Conservation (phyloP, 805 yeast genomes). For the Torulaspora indica region DNA sequence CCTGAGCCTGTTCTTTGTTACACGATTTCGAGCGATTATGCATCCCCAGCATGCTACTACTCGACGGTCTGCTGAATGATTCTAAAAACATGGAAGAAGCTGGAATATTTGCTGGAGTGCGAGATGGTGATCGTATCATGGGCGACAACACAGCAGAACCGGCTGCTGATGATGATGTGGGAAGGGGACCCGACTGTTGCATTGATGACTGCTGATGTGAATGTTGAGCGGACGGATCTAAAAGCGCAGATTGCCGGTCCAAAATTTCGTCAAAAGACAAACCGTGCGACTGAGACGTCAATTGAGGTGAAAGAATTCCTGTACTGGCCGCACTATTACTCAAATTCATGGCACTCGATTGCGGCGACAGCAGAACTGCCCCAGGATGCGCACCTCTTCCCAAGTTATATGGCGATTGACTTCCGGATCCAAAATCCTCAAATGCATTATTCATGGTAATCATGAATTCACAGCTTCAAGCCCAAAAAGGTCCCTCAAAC, state of each 20-base stretch:
- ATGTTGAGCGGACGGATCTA: slow-evolving; percentile 17
- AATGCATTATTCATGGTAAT: slow-evolving; percentile 16
- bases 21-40: slow-evolving; percentile 11
- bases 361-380: slow-evolving; percentile 39
- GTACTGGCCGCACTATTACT: slow-evolving; percentile 18
- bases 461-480: slow-evolving; percentile 2
- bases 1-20: slow-evolving; percentile 6
- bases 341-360: slow-evolving; percentile 23
- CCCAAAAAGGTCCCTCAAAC: background rate
- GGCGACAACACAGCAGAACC: slow-evolving; percentile 31
- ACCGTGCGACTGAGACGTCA: slow-evolving; percentile 15
- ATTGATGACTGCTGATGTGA: slow-evolving; percentile 6
- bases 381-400: slow-evolving; percentile 40
- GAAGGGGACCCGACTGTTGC: slow-evolving; percentile 7
- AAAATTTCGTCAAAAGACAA: slow-evolving; percentile 24
- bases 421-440: slow-evolving; percentile 26
- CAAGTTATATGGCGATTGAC: slow-evolving; percentile 29
- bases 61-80: slow-evolving; percentile 22
- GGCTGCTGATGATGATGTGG: slow-evolving; percentile 24
- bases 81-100: slow-evolving; percentile 22
- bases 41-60: slow-evolving; percentile 14
- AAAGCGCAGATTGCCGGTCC: slow-evolving; percentile 21
- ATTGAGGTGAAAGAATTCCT: slow-evolving; percentile 15
- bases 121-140: slow-evolving; percentile 22
- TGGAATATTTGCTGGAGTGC: slow-evolving; percentile 12